These are phyloP conservation scores for Paraconiothyrium sp. DNA, from an alignment of 2,329 filamentous ascomycete genomes.

Conservation along the genomic window DNA sequence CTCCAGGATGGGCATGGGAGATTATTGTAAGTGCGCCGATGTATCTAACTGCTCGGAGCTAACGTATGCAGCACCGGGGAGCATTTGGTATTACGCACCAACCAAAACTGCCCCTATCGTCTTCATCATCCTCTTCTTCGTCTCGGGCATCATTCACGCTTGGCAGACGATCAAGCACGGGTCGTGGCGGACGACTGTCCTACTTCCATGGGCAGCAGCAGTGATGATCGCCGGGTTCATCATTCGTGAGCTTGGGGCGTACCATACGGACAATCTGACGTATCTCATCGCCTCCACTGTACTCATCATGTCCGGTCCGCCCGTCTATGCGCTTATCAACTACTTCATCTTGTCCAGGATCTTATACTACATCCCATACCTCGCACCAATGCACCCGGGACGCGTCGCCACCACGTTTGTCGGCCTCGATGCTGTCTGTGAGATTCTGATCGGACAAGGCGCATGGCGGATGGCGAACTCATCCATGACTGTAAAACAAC, in stretches of 20 bases:
- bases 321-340: slow-evolving; percentile 69
- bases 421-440: slow-evolving; percentile 60
- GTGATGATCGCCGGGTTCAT: slow-evolving; percentile 67
- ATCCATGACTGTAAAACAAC: slow-evolving; percentile 44
- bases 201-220: slow-evolving; percentile 64
- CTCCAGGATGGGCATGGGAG: slow-evolving; percentile 42
- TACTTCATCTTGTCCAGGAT: slow-evolving; percentile 69
- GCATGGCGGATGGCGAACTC: slow-evolving; percentile 57
- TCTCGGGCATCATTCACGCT: slow-evolving; percentile 60
- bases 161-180: slow-evolving; percentile 66
- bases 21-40: slow-evolving; percentile 34
- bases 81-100: slow-evolving; percentile 59
- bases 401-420: slow-evolving; percentile 69
- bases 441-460: slow-evolving; percentile 62
- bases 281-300: slow-evolving; percentile 54
- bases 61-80: slow-evolving; percentile 35
- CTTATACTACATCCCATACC: slow-evolving; percentile 69
- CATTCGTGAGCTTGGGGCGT: slow-evolving; percentile 63
- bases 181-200: slow-evolving; percentile 64
- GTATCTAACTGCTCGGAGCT: not conserved
- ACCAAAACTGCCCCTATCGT: slow-evolving; percentile 64
- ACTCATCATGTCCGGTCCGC: slow-evolving; percentile 55
- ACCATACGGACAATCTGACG: slow-evolving; percentile 56
- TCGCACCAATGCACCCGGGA: slow-evolving; percentile 66
- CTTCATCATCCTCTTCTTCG: slow-evolving; percentile 60